A percentile compares a stretch with the other conserved stretches of the same genome.
phyloP scores from a whole-genome alignment of 2,329 filamentous ascomycete genomes.

The Mollisiaceae sp. region DNA sequence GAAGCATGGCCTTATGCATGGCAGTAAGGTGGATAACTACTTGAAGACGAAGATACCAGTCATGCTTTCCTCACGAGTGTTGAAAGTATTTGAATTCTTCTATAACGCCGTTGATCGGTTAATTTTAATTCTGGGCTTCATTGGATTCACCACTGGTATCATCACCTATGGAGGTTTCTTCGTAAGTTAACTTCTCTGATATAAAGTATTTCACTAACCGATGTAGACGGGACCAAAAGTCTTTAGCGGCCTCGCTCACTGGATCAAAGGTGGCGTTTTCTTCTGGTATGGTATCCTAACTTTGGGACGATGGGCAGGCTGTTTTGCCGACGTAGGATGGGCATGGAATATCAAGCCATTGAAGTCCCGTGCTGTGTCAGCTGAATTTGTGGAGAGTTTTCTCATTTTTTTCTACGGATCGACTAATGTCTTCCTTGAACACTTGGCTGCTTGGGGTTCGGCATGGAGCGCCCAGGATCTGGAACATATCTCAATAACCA shows the following conservation, averaged over 20 bases:
- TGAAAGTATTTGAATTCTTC: constrained; percentile 61
- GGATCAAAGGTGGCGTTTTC: constrained; percentile 93
- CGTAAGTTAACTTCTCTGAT: constrained; percentile 56
- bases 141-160: constrained; percentile 72
- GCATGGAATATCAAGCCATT: constrained; percentile 87
- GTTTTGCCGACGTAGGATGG: constrained; percentile 91
- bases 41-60: constrained; percentile 59
- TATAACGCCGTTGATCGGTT: constrained; percentile 77
- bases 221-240: constrained; percentile 67
- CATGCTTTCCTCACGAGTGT: constrained; percentile 60
- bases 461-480: constrained; percentile 80
- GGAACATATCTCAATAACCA: constrained; percentile 89
- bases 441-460: constrained; percentile 73
- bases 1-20: constrained; percentile 48
- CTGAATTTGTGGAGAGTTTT: constrained; percentile 87
- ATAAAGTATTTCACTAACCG: constrained; percentile 20
- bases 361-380: constrained; percentile 68
- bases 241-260: constrained; percentile 86
- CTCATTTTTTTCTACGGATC: constrained; percentile 90
- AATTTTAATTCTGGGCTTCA: constrained; percentile 78
- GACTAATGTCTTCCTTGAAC: constrained; percentile 92
- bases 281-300: constrained; percentile 91
- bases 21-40: constrained; percentile 53
- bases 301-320: constrained; percentile 86
- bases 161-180: constrained; percentile 84